Base-by-base conservation (phyloP, 306 rosid species). In the Cucurbita maxima region DNA sequence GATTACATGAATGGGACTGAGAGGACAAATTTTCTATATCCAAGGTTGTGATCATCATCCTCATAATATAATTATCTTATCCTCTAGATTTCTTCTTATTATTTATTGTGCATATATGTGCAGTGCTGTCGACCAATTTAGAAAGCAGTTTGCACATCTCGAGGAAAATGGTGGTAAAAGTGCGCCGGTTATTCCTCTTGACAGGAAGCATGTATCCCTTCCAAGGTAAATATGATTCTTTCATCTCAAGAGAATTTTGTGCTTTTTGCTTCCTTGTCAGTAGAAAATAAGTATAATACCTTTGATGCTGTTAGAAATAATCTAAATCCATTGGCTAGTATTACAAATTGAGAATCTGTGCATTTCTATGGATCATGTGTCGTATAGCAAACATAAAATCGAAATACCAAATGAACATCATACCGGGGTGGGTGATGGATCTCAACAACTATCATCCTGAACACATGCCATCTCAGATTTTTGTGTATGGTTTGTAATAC, bases 61-160 rank as follows among this genome's bases (percentile, higher is more conserved):
- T 30, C 34, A 30, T 30, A 30, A 30, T 57, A 50, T 74, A 48
- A 14, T 34, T 45, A 56, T 18, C 14, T 40, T 18, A 15, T 2
- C 71, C 36, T 64, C 34, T 41, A 64, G 19, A 64, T 41, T 64
- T 10, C 54, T 4, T 45, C 11, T 53, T 5, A 68, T 22, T 41
- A 13, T 22, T 18, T 67, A 45, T 47, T 68, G 57, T 20, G 25
- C 11, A 0, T 14, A 13, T 25, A 9, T 71, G 12, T 71, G 22
- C 84, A 93, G 98, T 78, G 96, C 96, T 54, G 90, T 90, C 34
- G 96, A 93, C 78, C 96, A 93, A 82, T 93, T 93, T 63, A 81
- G 86, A 76, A 88, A 88, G 75, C 96, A 90, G 80, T 90, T 93
- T 78, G 84, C 96, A 10, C 86, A 86, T 80, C 92, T 93, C 14